Base-by-base conservation (phyloP, 352 stramenopile genomes). In the Phytophthora pini region DNA sequence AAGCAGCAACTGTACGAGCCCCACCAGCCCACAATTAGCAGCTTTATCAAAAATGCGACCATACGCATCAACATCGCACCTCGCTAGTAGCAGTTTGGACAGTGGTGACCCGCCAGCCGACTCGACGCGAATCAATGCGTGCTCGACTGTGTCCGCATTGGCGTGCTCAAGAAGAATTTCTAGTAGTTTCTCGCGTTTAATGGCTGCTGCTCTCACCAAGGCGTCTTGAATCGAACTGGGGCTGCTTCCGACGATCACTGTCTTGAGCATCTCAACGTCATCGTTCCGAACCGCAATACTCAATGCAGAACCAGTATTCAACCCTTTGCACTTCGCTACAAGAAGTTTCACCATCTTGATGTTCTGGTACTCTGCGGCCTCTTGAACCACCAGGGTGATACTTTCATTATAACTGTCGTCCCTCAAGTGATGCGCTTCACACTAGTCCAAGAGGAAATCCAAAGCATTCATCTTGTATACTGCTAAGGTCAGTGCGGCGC, bases 371-470 rank as follows among this genome's bases (percentile, higher is more conserved):
- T 7, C 13, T 20, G 43, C 60, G 29, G 52, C 44, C 13, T 15
- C 38, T 44, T 68, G 51, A 49, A 39, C 43, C 34, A 39, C 26
- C 13, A 0, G 3, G 3, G 51, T 56, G 15, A 62, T 49, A 17
- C 52, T 51, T 54, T 36, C 11, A 39, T 43, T 26, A 20, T 48
- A 66, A 9, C 6, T 17, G 1, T 32, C 6, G 22, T 29, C 26
- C 20, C 32, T 50, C n/a, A 50, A 44, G 1, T 51, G 27, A 17
- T 32, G 27, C 10, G 13, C 31, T 24, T 31, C 27, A 20, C 32
- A 67, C n/a, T 44, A 55, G 8, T 61, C 43, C 8, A 67, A 38
- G 44, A 67, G 22, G 31, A 61, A 67, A 41, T 47, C 59, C 49
- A 67, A 34, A 12, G 56, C 20, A 20, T 47, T 43, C 8, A 61